These are phyloP conservation scores for Raphidocelis subcapitata DNA, from an alignment of 139 green algal species.

Conservation along the genomic window DNA sequence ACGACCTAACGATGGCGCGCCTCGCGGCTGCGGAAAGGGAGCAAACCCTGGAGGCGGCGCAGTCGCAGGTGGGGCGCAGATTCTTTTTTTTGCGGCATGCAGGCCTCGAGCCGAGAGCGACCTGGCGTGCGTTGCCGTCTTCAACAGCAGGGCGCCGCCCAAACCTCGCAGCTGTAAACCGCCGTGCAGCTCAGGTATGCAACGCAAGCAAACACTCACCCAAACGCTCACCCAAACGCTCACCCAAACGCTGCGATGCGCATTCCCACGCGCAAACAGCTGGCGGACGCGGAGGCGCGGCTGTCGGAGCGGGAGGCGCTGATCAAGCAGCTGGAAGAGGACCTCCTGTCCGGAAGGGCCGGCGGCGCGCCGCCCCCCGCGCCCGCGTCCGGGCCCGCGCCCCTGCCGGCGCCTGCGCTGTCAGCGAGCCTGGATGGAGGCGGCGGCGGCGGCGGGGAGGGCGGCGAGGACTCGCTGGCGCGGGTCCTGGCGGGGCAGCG, in stretches of 20 bases:
- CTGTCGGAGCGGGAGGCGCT: slow-evolving; percentile 48
- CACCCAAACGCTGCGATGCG: too few relatives aligned
- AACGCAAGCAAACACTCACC: too few relatives aligned
- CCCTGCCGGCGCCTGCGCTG: background rate
- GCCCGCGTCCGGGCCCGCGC: too few relatives aligned
- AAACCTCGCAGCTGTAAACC: too few relatives aligned
- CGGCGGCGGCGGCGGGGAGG: background rate
- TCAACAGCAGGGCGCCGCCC: too few relatives aligned
- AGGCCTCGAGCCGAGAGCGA: too few relatives aligned
- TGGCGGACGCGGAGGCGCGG: slow-evolving; percentile 49
- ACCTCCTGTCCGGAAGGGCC: slow-evolving; percentile 33
- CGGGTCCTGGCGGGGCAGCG: slow-evolving; percentile 78
- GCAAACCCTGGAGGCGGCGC: background rate
- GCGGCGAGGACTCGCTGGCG: slow-evolving; percentile 66
- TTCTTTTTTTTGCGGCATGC: too few relatives aligned
- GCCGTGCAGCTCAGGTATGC: too few relatives aligned
- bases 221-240: too few relatives aligned
- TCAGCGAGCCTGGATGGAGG: background rate
- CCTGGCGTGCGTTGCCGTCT: too few relatives aligned
- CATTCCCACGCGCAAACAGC: slow-evolving; percentile 23
- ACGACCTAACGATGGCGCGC: slow-evolving; percentile 81
- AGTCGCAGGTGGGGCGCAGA: background rate
- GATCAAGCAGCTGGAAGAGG: slow-evolving; percentile 62
- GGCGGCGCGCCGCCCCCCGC: too few relatives aligned
- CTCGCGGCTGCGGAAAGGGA: slow-evolving; percentile 39